Conservation (phyloP, 192 early-diverging fungal genomes). For the Coemansia sp. region DNA sequence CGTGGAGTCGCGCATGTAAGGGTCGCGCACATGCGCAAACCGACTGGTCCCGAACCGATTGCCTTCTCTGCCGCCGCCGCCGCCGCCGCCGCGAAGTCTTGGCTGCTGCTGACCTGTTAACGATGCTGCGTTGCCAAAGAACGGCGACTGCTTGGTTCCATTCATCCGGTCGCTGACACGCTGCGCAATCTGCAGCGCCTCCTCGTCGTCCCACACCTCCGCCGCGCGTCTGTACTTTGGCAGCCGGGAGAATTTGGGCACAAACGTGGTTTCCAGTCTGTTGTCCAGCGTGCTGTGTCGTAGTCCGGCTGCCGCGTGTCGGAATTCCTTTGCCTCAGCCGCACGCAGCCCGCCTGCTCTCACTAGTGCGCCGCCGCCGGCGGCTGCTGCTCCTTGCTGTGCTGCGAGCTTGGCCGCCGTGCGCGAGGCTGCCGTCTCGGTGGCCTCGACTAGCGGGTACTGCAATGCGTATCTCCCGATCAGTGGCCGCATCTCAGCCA, state of each 20-base stretch:
- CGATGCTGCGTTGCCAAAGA: background rate
- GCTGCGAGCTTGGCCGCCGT: background rate
- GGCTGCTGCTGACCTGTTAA: conserved; percentile 21
- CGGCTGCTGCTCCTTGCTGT: conserved; percentile 13
- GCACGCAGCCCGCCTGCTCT: conserved; percentile 33
- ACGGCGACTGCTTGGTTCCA: background rate
- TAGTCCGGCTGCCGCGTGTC: conserved; percentile 28
- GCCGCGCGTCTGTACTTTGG: conserved; percentile 47
- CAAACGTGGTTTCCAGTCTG: conserved; percentile 34
- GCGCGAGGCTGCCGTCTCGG: conserved; percentile 23
- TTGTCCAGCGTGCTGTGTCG: conserved; percentile 32
- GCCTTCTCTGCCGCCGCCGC: background rate
- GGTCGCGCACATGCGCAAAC: conserved; percentile 7
- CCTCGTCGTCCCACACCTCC: conserved; percentile 53
- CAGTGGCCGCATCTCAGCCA: conserved; percentile 21
- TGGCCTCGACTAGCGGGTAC: conserved; percentile 47
- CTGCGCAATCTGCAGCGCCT: conserved; percentile 44
- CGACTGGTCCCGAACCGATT: background rate
- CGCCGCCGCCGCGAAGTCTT: conserved; percentile 28
- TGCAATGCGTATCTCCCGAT: conserved; percentile 43
- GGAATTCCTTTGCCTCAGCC: conserved; percentile 34
- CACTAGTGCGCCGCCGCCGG: conserved; percentile 6
- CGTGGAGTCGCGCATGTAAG: background rate
- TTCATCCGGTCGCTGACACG: conserved; percentile 22
- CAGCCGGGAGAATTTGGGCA: conserved; percentile 43